Evolutionary conservation across 352 stramenopile genomes (phyloP).

Genomic region (Aphanomyces cochlioides): DNA sequence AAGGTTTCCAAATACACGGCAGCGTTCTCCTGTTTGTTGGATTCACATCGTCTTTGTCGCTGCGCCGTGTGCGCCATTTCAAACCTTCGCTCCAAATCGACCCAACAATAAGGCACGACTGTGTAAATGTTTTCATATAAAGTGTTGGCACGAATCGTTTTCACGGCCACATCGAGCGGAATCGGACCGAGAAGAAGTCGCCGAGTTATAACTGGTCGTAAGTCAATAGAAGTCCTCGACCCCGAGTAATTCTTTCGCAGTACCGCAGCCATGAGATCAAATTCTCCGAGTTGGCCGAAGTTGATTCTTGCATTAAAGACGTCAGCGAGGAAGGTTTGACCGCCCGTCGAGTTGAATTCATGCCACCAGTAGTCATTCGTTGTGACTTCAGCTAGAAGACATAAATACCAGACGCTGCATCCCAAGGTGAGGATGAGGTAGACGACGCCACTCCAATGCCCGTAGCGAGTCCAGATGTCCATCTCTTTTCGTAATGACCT

Average conservation of each 20-base stretch:
- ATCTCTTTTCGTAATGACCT: too few relatives aligned
- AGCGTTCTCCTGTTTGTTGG: background rate
- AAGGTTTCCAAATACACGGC: slow-evolving; percentile 22
- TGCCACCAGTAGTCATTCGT: slow-evolving; percentile 29
- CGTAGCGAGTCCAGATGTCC: too few relatives aligned
- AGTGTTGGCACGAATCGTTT: slow-evolving; percentile 3
- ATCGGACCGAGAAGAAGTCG: background rate
- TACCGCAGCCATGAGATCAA: background rate
- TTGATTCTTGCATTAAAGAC: background rate
- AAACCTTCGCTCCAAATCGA: slow-evolving; percentile 17
- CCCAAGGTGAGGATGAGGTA: slow-evolving; percentile 22
- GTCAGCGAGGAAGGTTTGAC: slow-evolving; percentile 19
- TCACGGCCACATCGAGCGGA: background rate
- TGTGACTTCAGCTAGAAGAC: background rate
- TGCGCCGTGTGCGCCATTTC: slow-evolving; percentile 15
- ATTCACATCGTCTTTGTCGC: slow-evolving; percentile 2
- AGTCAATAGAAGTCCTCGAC: slow-evolving; percentile 6
- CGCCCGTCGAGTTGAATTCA: slow-evolving; percentile 18
- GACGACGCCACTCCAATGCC: background rate
- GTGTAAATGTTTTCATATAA: slow-evolving; percentile 15
- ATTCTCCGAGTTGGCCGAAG: background rate
- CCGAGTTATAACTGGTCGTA: background rate
- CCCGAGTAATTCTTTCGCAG: slow-evolving; percentile 1
- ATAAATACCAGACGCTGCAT: slow-evolving; percentile 8
- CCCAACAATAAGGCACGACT: slow-evolving; percentile 15